Conservation (phyloP, 768 basidiomycete genomes). For the Tylopilus sp. region DNA sequence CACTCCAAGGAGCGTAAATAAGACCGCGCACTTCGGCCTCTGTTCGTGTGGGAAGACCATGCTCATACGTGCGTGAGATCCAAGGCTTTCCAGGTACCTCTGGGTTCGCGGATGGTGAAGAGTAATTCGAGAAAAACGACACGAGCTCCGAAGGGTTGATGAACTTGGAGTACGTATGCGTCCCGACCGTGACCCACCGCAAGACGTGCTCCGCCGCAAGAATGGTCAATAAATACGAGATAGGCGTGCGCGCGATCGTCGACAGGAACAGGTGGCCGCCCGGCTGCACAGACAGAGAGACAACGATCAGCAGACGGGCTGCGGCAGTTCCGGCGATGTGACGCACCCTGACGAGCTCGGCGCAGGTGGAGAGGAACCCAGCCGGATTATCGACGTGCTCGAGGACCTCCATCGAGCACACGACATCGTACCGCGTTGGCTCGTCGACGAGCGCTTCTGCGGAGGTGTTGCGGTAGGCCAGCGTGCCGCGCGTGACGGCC, state of each 20-base stretch:
- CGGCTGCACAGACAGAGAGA: conserved; percentile 54
- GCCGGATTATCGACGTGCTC: conserved; percentile 96
- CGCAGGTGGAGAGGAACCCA: conserved; percentile 77
- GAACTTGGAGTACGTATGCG: conserved; percentile 90
- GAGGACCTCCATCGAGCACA: conserved; percentile 96
- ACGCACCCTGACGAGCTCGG: conserved; percentile 81
- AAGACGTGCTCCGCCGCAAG: conserved; percentile 80
- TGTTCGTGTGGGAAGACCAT: conserved; percentile 50
- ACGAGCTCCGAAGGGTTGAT: conserved; percentile 84
- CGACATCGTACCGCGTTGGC: conserved; percentile 75
- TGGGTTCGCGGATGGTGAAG: conserved; percentile 20
- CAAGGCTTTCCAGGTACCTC: conserved; percentile 39
- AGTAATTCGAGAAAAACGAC: conserved; percentile 70
- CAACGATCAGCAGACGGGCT: no score
- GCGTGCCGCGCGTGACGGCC: conserved; percentile 24
- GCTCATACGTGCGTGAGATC: conserved; percentile 52
- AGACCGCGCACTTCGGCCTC: conserved; percentile 82
- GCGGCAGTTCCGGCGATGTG: not conserved
- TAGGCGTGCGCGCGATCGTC: conserved; percentile 84
- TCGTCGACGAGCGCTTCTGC: conserved; percentile 72
- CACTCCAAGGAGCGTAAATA: conserved; percentile 68
- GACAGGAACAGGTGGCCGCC: conserved; percentile 95
- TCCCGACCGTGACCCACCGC: conserved; percentile 77
- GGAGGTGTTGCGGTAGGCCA: conserved; percentile 68
- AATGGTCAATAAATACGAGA: conserved; percentile 68